Conservation (phyloP, 2,329 filamentous ascomycete species). For the Ophiostoma quercus region DNA sequence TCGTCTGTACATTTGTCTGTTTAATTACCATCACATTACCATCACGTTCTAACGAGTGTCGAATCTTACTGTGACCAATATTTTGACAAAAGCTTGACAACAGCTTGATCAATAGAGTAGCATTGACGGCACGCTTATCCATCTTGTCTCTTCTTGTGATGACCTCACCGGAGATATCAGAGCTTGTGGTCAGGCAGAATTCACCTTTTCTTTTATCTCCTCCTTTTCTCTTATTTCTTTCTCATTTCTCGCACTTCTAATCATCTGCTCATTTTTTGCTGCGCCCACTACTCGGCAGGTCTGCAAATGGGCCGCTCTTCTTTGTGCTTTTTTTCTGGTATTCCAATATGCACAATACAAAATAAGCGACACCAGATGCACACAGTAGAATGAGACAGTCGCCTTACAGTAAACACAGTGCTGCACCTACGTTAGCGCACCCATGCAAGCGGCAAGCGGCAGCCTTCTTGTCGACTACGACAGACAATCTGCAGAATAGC, state of each 20-base stretch:
- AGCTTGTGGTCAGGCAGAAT: neutral
- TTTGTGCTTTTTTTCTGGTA: neutral
- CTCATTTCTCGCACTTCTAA: neutral
- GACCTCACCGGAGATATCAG: neutral
- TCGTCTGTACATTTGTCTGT: constrained; percentile 5
- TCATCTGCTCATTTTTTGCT: neutral
- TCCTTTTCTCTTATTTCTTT: neutral
- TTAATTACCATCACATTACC: neutral
- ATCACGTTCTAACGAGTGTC: neutral
- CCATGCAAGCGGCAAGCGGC: too few relatives aligned
- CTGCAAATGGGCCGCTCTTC: neutral
- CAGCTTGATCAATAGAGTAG: neutral
- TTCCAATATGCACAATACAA: neutral
- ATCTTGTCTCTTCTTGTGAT: neutral
- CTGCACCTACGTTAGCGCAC: too few relatives aligned
- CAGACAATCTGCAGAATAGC: neutral
- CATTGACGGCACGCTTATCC: neutral
- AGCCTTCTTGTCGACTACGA: too few relatives aligned
- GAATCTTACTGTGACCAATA: neutral
- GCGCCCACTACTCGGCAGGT: neutral
- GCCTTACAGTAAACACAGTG: neutral
- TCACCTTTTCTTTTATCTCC: neutral
- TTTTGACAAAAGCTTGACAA: neutral
- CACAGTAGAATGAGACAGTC: constrained; percentile 1
- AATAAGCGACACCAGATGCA: neutral